These are phyloP conservation scores for Tolypocladium nubicola DNA, from an alignment of 2,329 filamentous ascomycete genomes.

Conservation along the genomic window DNA sequence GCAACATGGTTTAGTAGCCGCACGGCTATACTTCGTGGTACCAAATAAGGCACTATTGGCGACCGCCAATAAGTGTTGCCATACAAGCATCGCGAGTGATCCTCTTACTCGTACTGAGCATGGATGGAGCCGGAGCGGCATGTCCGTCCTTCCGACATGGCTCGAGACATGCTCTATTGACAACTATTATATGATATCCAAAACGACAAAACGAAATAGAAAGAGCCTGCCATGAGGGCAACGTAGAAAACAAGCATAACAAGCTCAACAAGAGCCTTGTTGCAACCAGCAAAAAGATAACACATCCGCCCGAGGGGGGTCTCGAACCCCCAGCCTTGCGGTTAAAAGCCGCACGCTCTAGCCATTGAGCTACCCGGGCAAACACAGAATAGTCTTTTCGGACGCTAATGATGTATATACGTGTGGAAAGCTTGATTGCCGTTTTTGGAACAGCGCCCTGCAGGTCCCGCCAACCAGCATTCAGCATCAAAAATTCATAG, in stretches of 20 bases:
- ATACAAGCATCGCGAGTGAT: too few species aligned
- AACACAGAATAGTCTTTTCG: neutral
- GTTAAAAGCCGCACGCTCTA: constrained; percentile 23
- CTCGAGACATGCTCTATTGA: too few species aligned
- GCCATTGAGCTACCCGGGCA: constrained; percentile 22
- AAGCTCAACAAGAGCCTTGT: neutral
- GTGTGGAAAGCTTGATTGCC: neutral
- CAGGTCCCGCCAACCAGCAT: neutral
- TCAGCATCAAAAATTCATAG: constrained; percentile 6
- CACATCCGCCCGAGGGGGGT: constrained; percentile 18
- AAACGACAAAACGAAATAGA: neutral
- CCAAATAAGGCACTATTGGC: too few species aligned
- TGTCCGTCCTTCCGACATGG: too few species aligned
- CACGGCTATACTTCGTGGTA: too few species aligned
- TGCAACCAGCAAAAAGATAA: neutral
- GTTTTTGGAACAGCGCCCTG: neutral
- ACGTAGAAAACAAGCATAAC: neutral
- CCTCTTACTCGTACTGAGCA: too few species aligned
- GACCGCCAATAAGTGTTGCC: too few species aligned
- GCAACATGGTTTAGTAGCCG: too few species aligned
- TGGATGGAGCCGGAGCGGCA: too few species aligned
- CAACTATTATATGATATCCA: too few species aligned
- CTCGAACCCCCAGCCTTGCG: constrained; percentile 22
- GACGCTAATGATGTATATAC: neutral
- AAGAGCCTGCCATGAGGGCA: neutral